These are phyloP conservation scores for Trichoderma koningii DNA, from an alignment of 2,329 filamentous ascomycete genomes.

Conservation along the genomic window DNA sequence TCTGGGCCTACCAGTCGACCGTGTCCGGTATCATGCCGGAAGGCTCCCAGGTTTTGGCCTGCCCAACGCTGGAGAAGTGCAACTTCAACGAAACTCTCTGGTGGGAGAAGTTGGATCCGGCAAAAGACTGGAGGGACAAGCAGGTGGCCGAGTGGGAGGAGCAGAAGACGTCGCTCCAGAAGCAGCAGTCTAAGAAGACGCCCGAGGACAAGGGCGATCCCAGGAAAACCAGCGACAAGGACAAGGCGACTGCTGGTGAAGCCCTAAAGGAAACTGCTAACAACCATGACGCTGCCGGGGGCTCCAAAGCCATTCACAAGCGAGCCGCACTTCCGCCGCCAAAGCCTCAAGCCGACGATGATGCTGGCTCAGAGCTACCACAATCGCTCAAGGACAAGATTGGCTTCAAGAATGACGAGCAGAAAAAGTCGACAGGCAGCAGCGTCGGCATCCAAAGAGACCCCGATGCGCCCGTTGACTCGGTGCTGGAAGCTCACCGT, in stretches of 20 bases:
- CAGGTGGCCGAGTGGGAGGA: slow-evolving; percentile 50
- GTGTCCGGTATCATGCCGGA: slow-evolving; percentile 68
- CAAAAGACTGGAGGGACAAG: slow-evolving; percentile 45
- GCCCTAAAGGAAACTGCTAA: slow-evolving; percentile 15
- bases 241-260: slow-evolving; percentile 11
- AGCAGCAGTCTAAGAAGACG: slow-evolving; percentile 23
- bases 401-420: slow-evolving; percentile 27
- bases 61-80: slow-evolving; percentile 50
- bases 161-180: slow-evolving; percentile 41
- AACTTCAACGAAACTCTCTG: slow-evolving; percentile 55
- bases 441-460: slow-evolving; percentile 4
- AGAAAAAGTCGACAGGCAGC: slow-evolving; percentile 3
- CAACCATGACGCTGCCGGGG: background rate
- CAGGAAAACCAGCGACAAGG: slow-evolving; percentile 15
- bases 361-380: slow-evolving; percentile 38
- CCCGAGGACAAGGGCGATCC: background rate
- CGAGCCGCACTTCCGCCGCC: slow-evolving; percentile 28
- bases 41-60: slow-evolving; percentile 47
- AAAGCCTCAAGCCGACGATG: slow-evolving; percentile 29
- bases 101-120: slow-evolving; percentile 52
- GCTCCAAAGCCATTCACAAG: slow-evolving; percentile 28
- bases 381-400: slow-evolving; percentile 40
- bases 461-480: slow-evolving; percentile 10
- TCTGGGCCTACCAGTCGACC: slow-evolving; percentile 67
- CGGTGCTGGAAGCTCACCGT: slow-evolving; percentile 26